Evolutionary conservation across 495 filamentous ascomycete species (phyloP).

Genomic region (Aspergillus panamensis): DNA sequence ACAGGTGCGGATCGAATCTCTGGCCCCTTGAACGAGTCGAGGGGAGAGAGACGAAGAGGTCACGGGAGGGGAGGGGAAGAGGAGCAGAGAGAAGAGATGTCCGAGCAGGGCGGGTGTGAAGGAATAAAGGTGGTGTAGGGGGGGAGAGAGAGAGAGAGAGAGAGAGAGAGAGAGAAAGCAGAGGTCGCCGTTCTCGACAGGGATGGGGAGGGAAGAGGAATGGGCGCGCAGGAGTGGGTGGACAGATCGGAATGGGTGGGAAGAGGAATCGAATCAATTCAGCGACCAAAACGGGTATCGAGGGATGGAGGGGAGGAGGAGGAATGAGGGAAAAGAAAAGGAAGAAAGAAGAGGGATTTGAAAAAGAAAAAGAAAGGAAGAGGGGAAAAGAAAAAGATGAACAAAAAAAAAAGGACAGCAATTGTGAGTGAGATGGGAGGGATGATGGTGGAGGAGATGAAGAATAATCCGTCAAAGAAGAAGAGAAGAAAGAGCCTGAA

Average conservation of each 20-base stretch:
- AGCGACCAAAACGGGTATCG: slow-evolving; percentile 23
- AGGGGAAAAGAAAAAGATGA: slow-evolving; percentile 10
- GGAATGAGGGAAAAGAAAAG: slow-evolving; percentile 18
- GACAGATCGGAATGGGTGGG: slow-evolving; percentile 25
- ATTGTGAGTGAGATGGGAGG: slow-evolving; percentile 3
- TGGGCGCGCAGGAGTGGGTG: slow-evolving; percentile 32
- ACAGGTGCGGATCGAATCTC: slow-evolving; percentile 35
- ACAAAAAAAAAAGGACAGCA: not conserved
- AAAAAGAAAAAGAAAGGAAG: slow-evolving; percentile 16
- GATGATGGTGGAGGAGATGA: not conserved
- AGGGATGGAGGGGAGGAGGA: slow-evolving; percentile 17
- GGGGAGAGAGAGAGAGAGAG: not conserved
- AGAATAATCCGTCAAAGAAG: slow-evolving; percentile 16
- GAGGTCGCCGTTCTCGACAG: slow-evolving; percentile 36
- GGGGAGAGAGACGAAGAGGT: slow-evolving; percentile 35
- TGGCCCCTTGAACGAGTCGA: slow-evolving; percentile 42
- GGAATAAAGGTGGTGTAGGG: not conserved
- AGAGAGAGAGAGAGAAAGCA: slow-evolving; percentile 1
- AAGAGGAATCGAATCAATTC: slow-evolving; percentile 25
- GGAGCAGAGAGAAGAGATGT: slow-evolving; percentile 25
- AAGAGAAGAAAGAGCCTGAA: slow-evolving; percentile 5
- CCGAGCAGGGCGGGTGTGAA: slow-evolving; percentile 13
- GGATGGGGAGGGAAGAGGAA: slow-evolving; percentile 34
- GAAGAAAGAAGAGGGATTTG: slow-evolving; percentile 23
- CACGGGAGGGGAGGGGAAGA: slow-evolving; percentile 30